A percentile compares a stretch with the other conserved stretches of the same genome.
These are phyloP conservation scores for Pleurozium schreberi DNA, from an alignment of 225 moss, liverwort and hornwort genomes.

Conservation along the genomic window DNA sequence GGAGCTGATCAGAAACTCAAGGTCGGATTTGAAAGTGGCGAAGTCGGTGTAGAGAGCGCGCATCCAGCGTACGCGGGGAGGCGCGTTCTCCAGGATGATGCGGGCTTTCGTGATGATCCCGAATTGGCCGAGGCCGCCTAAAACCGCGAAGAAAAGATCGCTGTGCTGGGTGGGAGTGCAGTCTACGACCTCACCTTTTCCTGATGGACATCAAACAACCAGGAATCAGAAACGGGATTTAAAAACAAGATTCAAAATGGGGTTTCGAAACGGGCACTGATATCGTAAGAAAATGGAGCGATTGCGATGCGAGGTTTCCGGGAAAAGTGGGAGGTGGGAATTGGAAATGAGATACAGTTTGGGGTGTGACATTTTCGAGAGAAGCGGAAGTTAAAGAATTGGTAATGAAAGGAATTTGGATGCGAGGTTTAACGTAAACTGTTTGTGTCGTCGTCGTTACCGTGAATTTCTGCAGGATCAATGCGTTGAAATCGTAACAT, in stretches of 20 bases:
- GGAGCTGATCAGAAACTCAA: conserved; percentile 40
- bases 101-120: conserved; percentile 77
- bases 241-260: background rate
- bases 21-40: conserved; percentile 44
- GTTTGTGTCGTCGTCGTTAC: too few relatives aligned
- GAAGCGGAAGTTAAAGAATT: background rate
- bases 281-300: background rate
- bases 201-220: background rate
- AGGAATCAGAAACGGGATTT: background rate
- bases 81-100: conserved; percentile 49
- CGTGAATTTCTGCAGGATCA: background rate
- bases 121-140: conserved; percentile 88
- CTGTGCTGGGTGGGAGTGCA: conserved; percentile 28
- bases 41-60: conserved; percentile 77
- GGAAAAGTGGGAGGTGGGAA: background rate
- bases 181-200: conserved; percentile 41
- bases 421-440: background rate
- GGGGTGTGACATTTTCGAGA: background rate
- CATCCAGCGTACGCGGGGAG: conserved; percentile 64
- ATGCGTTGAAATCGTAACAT: too few relatives aligned
- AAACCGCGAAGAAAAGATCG: conserved; percentile 58
- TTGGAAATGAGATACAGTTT: background rate
- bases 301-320: background rate
- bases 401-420: background rate
- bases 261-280: background rate